Conservation (phyloP, 208 protist species). For the Trypanosoma theileri region DNA sequence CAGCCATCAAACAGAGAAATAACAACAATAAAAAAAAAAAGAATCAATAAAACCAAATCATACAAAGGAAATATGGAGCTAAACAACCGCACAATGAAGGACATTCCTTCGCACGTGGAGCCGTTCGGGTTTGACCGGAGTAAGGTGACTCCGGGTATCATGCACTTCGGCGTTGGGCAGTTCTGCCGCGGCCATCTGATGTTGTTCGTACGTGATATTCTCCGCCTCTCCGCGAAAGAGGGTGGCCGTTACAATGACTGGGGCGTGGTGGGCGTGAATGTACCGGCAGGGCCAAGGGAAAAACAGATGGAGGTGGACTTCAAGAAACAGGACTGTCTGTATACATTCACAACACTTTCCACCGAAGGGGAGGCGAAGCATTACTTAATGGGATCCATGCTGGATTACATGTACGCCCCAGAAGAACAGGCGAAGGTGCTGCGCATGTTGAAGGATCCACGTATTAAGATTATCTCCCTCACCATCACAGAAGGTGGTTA, state of each 20-base stretch:
- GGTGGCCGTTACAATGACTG: conserved; percentile 30
- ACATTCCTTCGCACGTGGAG: neutral
- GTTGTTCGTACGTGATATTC: conserved; percentile 40
- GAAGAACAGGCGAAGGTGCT: too few relatives aligned
- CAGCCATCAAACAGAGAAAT: too few relatives aligned
- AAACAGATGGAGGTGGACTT: conserved; percentile 40
- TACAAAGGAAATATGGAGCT: neutral
- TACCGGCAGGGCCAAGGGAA: conserved; percentile 28
- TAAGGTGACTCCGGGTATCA: conserved; percentile 31
- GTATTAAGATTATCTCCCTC: conserved; percentile 43
- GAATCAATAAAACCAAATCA: too few relatives aligned
- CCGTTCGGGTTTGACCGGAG: conserved; percentile 36
- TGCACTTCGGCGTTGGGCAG: conserved; percentile 44
- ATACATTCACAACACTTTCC: conserved; percentile 29
- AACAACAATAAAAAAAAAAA: too few relatives aligned
- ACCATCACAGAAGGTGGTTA: conserved; percentile 52
- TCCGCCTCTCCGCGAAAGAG: conserved; percentile 28
- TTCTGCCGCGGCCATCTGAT: conserved; percentile 43
- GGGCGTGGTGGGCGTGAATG: conserved; percentile 41
- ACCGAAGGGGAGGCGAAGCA: too few relatives aligned
- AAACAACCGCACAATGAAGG: neutral
- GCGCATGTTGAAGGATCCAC: conserved; percentile 17
- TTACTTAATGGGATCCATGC: too few relatives aligned
- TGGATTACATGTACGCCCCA: too few relatives aligned
- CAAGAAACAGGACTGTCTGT: conserved; percentile 42